Conservation (phyloP, 2,329 filamentous ascomycete species). For the Saccharata proteae region DNA sequence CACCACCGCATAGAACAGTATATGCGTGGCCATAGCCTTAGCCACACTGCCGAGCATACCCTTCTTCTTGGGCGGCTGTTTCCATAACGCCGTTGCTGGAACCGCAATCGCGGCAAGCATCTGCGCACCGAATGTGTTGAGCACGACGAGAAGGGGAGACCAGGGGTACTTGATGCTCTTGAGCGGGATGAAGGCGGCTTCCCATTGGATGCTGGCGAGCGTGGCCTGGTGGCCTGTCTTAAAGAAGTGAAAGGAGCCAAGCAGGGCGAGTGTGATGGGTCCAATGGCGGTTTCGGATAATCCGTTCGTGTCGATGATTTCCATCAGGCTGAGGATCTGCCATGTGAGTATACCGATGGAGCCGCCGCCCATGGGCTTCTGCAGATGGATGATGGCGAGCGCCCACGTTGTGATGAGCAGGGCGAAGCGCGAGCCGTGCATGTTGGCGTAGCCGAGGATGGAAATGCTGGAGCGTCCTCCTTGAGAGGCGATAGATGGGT, state of each 20-base stretch:
- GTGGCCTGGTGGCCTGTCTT: conserved; percentile 94
- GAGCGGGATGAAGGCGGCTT: conserved; percentile 83
- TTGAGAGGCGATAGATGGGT: conserved; percentile 18
- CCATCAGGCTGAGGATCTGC: conserved; percentile 70
- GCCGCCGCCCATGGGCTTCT: conserved; percentile 89
- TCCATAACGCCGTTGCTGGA: conserved; percentile 79
- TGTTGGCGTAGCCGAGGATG: conserved; percentile 83
- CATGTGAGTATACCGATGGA: conserved; percentile 71
- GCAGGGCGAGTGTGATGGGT: conserved; percentile 70
- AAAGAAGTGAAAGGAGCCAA: conserved; percentile 92
- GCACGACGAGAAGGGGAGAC: conserved; percentile 65
- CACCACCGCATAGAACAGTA: conserved; percentile 72
- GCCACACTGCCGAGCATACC: conserved; percentile 55
- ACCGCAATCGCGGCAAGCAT: conserved; percentile 71
- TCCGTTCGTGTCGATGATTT: conserved; percentile 50
- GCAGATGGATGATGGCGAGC: conserved; percentile 63
- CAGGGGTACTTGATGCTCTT: conserved; percentile 77
- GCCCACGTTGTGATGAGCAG: conserved; percentile 70
- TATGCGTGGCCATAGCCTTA: conserved; percentile 59
- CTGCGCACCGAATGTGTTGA: conserved; percentile 85
- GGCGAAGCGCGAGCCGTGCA: conserved; percentile 84
- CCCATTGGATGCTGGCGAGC: conserved; percentile 85
- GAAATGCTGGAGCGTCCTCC: conserved; percentile 42
- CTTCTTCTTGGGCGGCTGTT: conserved; percentile 61
- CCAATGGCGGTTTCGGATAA: conserved; percentile 60